Conservation (phyloP, 331 rosid genomes). For the Cydonia oblonga region DNA sequence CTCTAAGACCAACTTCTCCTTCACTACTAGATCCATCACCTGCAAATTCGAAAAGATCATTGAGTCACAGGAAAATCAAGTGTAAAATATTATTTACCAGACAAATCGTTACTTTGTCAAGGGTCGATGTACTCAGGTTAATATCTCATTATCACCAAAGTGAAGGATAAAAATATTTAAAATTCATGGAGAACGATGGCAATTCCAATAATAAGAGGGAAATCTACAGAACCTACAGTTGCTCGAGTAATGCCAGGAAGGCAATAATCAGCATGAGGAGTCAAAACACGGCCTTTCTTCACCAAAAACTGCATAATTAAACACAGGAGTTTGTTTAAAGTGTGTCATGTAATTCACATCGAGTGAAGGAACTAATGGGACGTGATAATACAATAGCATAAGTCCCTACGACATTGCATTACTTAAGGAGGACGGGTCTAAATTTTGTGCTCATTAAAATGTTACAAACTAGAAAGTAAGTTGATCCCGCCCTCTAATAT, state of each 20-base stretch:
- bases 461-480: background rate
- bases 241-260: constrained; percentile 85
- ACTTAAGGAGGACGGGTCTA: background rate
- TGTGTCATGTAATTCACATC: background rate
- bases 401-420: background rate
- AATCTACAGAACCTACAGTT: constrained; percentile 38
- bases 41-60: constrained; percentile 16
- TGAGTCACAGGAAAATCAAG: constrained; percentile 2
- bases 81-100: background rate
- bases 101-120: background rate
- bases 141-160: background rate
- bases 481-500: background rate
- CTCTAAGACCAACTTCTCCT: constrained; percentile 49
- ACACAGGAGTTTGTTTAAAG: background rate
- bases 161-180: background rate
- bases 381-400: background rate
- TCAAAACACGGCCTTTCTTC: constrained; percentile 58
- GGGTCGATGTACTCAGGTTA: background rate
- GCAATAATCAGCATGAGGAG: constrained; percentile 85
- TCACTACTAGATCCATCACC: constrained; percentile 74
- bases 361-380: background rate
- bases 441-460: background rate
- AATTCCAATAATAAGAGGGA: background rate
- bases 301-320: constrained; percentile 53
- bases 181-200: background rate